Evolutionary conservation across 75 land plant genomes (phyloP), one percentile per base, ranked within the genome.

Genomic region (Picea sitchensis): DNA sequence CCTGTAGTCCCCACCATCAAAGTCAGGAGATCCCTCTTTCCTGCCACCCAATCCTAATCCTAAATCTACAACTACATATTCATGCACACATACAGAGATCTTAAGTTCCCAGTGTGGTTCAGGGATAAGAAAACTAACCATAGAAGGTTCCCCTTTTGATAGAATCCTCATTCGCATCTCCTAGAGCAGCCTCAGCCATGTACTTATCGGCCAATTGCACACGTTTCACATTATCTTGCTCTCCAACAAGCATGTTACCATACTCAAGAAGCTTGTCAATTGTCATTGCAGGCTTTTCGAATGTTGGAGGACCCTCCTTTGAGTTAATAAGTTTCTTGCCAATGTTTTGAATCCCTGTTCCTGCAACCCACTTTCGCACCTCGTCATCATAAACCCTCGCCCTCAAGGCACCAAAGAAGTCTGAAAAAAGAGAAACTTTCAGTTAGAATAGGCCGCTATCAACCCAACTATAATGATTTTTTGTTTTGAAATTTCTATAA

Each of bases 401-500:
- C 68, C 89, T 82, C 44, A 87, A 61, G 31, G 89, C 89, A 47
- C 89, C 89, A 68, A 87, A 87, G 88, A 87, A 87, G 60, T 87
- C 88, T 87, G 77, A 62, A 75, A 69, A 6, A 72, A 9, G 56
- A 51, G 12, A 51, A 51, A 51, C 56, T 51, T 51, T 51, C 11
- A 51, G 12, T 51, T 51, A 51, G 56, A 51, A 51, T 9, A 51
- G 11, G 56, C 12, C 9, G 56, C 56, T 51, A 2, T 26, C 11
- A 8, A 64, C 20, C 67, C 18, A 64, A 64, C 67, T 64, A 17
- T n/a, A 14, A 21, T n/a, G 30, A 26, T 26, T 64, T 21, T 3
- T 3, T n/a, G 26, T n/a, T 8, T 51, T 9, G 56, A 51, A 51
- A 51, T 51, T 51, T 51, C 12, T 11, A 51, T 51, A 51, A 51